Evolutionary conservation across 2,329 filamentous ascomycete genomes (phyloP).

Genomic region (Cercospora zeae-maydis): DNA sequence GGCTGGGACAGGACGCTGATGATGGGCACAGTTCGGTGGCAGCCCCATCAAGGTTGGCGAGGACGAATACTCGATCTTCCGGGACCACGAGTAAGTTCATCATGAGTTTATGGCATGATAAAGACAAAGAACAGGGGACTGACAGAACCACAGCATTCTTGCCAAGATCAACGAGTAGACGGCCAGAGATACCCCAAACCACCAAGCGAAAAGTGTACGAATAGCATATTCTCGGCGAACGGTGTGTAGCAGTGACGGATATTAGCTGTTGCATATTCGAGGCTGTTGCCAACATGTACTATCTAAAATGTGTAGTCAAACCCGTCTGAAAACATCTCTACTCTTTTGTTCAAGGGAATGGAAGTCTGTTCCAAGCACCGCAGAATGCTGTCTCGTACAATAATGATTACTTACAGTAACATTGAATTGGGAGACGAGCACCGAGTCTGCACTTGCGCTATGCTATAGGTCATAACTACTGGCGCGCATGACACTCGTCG

Average conservation of each 20-base stretch:
- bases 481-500: not conserved
- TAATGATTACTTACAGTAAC: not conserved
- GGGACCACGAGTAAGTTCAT: constrained; percentile 84
- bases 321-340: constrained; percentile 17
- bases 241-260: constrained; percentile 6
- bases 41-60: constrained; percentile 96
- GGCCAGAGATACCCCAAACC: constrained; percentile 19
- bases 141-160: constrained; percentile 64
- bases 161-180: constrained; percentile 96
- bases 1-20: constrained; percentile 1
- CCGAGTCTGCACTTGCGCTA: not conserved
- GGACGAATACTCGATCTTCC: constrained; percentile 92
- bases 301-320: constrained; percentile 15
- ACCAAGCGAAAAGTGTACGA: constrained; percentile 22
- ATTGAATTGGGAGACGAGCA: not conserved
- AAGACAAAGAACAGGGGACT: constrained; percentile 11
- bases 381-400: not conserved
- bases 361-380: not conserved
- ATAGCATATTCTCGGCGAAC: constrained; percentile 24
- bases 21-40: constrained; percentile 69
- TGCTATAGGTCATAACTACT: not conserved
- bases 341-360: constrained; percentile 4
- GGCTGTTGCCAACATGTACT: constrained; percentile 12
- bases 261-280: constrained; percentile 5
- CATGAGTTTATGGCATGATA: not conserved